Base-by-base conservation (phyloP, 257 asterid species). In the Euphrasia confusa region DNA sequence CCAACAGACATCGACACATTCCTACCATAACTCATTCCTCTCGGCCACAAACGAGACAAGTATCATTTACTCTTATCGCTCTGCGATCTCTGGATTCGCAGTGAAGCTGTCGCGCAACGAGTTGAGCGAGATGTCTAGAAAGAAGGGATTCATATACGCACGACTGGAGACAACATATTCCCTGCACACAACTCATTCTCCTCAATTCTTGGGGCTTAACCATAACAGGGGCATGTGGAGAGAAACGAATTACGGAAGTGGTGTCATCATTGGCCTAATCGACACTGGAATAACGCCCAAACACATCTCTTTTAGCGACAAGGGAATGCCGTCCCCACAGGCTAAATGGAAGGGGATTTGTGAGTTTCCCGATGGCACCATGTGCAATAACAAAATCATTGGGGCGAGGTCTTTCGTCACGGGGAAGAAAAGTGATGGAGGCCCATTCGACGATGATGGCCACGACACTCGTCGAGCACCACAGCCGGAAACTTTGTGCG, bases 391-490 rank as follows among this genome's bases (percentile, higher is more conserved):
- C 5, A 49, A 49, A 17, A 49, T 49, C 55, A 49, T 49, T 3
- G 55, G 55, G 4, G 55, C 55, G 4, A 14, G 55, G 8, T 4
- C 21, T 49, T 49, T 49, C n/a, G 13, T 0, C 24, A 1, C 9
- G 24, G 1, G 10, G 9, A 7, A 14, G 18, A 14, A n/a, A n/a
- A 49, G 24, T 21, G 24, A 6, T 3, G 1, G 12, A 49, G 18
- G 10, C 26, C 27, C 55, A 49, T 1, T 4, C 26, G 27, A 78
- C 10, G 58, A 26, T 0, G 39, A 26, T 10, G 79, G 81, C 7
- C 84, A 79, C 15, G 88, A 85, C 1, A 75, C 83, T 5, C 84
- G 0, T 74, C 89, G 0, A 66, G 89, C 70, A 83, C 79, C 2
- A 86, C 86, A 4, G 89, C 81, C 0, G 89, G 89, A 3, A 69